Evolutionary conservation across 2,329 filamentous ascomycete genomes (phyloP), one percentile per base, ranked within the genome.

Genomic region (Aspergillus quadrilineatus): DNA sequence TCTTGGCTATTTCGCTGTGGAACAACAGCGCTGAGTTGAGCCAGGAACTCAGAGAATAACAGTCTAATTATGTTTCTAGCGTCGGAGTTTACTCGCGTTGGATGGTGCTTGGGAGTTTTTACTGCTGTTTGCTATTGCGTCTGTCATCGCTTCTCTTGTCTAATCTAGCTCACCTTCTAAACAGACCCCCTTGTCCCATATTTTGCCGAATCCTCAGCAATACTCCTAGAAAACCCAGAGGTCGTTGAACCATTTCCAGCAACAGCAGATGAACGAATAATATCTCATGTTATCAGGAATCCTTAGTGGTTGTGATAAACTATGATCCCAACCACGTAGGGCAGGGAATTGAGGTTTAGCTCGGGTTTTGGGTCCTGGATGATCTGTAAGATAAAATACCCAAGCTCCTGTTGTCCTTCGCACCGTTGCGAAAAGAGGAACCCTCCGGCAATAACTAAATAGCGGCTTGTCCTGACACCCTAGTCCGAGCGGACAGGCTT

Each of bases 41-140:
- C 39, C 47, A 28, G 57, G 29, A 48, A 26, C 51, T 51, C 34
- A 55, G 59, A 57, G 60, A 55, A 59, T 46, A 60, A 58, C 50
- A 50, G 45, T 46, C 30, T 57, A 34, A 63, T 55, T 61, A 57
- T 58, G 62, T 67, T 65, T 57, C 62, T 61, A 65, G 61, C 67
- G 63, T 62, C 47, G 63, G 63, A 61, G 58, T 68, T 62, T 22
- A 44, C 53, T 58, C 57, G 43, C 52, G 42, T 49, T 52, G 51
- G 42, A 53, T 44, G 47, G 39, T 17, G 41, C 39, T 48, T 45
- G 28, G 54, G 45, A 41, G 54, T 22, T 53, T 45, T 49, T 37
- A 30, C 34, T 50, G 48, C 17, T 44, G 26, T 15, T 32, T 44
- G 26, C 26, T 53, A 50, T 46, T 48, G 41, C 37, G 34, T 41